Evolutionary conservation across 2,329 filamentous ascomycete genomes (phyloP).

Genomic region (Fusarium sp.): DNA sequence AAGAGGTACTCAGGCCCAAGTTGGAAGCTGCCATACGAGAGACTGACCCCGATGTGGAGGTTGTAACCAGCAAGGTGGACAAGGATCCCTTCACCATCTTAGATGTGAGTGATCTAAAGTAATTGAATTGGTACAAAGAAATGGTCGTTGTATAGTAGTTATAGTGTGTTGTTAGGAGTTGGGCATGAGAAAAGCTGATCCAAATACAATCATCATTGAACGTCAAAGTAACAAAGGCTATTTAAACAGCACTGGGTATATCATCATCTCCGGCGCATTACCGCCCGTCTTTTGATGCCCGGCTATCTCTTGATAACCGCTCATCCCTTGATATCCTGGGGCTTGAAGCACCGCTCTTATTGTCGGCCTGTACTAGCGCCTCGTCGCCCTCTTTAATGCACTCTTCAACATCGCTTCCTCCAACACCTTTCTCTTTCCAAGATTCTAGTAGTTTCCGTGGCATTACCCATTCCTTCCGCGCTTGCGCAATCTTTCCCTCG

Average conservation of each 20-base stretch:
- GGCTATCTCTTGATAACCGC: slow-evolving; percentile 31
- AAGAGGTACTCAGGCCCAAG: slow-evolving; percentile 73
- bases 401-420: slow-evolving; percentile 64
- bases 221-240: neutral
- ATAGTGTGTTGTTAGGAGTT: neutral
- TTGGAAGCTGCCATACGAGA: slow-evolving; percentile 68
- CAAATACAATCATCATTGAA: neutral
- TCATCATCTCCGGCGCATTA: slow-evolving; percentile 29
- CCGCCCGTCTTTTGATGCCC: slow-evolving; percentile 33
- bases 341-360: slow-evolving; percentile 31
- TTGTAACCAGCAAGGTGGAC: slow-evolving; percentile 83
- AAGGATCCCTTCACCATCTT: slow-evolving; percentile 89
- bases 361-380: slow-evolving; percentile 50
- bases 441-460: slow-evolving; percentile 61
- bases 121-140: neutral
- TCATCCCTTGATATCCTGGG: slow-evolving; percentile 39
- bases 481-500: slow-evolving; percentile 70
- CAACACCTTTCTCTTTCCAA: slow-evolving; percentile 67
- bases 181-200: neutral
- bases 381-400: slow-evolving; percentile 67
- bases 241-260: slow-evolving; percentile 38
- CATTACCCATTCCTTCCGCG: slow-evolving; percentile 66
- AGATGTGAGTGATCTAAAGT: slow-evolving; percentile 56
- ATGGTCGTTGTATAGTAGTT: neutral
- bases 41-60: slow-evolving; percentile 63